Base-by-base conservation (phyloP, 2,329 filamentous ascomycete genomes). In the Ceratocystis cacaofunesta region DNA sequence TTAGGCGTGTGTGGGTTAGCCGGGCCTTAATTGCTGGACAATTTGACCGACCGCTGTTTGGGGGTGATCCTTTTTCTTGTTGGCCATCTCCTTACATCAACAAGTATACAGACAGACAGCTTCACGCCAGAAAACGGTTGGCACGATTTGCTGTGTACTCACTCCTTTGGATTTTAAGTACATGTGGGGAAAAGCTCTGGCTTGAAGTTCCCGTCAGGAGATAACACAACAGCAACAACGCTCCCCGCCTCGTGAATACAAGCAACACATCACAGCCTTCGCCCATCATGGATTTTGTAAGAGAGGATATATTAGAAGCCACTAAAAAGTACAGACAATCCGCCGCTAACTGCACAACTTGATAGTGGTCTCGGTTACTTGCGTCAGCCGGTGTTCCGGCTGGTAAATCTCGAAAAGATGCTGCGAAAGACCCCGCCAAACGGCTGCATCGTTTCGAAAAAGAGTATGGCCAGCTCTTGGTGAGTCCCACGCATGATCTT, bases 371-470 rank as follows among this genome's bases (percentile, higher is more conserved):
- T 77, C 82, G 84, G 75, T 78, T 87, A 76, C 77, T 87, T 77
- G 84, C 83, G 73, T 82, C 80, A 70, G 81, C 80, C 69, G 78
- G 83, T 72, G 77, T 86, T 70, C 81, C 81, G 70, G 76, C 81
- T 70, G 78, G 78, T 70, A 76, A 73, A 72, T 78, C 82, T 70
- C 79, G 79, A 70, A 84, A 81, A 74, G 82, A 85, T 72, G 79
- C 80, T 68, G 80, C 82, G 67, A 83, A 82, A 71, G 83, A 87
- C 73, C 84, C 84, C 58, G 78, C 83, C 67, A 82, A 82, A 71
- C 83, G 84, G 68, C 78, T 86, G 68, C 81, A 85, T 72, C 82
- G 84, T 66, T 87, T 86, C 73, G 84, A 86, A 73, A 84, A 83
- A 74, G 83, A 86, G 74, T 87, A 86, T 71, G 79, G 78, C 69